Evolutionary conservation across 805 yeast genomes (phyloP).

Genomic region (Wickerhamomyces rabaulensis): DNA sequence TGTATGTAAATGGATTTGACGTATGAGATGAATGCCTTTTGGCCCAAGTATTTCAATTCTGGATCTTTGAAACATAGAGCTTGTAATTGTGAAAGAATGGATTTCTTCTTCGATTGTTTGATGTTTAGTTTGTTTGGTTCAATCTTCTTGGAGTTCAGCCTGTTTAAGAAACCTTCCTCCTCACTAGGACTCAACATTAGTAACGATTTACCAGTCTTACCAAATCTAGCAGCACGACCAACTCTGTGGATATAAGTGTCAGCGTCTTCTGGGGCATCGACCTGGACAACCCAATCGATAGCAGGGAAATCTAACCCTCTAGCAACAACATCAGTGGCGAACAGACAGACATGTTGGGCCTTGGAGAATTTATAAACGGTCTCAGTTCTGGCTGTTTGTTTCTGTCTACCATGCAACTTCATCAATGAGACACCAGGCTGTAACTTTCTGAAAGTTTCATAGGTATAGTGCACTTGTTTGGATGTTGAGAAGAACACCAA

Average conservation of each 20-base stretch:
- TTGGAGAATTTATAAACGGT: slow-evolving; percentile 53
- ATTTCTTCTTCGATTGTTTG: slow-evolving; percentile 62
- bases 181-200: slow-evolving; percentile 82
- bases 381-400: slow-evolving; percentile 71
- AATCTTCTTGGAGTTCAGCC: slow-evolving; percentile 57
- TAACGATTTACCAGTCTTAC: slow-evolving; percentile 78
- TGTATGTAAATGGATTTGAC: slow-evolving; percentile 80
- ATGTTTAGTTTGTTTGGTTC: slow-evolving; percentile 70
- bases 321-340: slow-evolving; percentile 97
- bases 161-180: slow-evolving; percentile 66
- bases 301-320: slow-evolving; percentile 96
- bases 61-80: slow-evolving; percentile 89
- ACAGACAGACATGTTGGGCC: slow-evolving; percentile 59
- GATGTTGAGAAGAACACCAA: slow-evolving; percentile 68
- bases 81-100: slow-evolving; percentile 80
- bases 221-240: slow-evolving; percentile 95
- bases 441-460: slow-evolving; percentile 23
- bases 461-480: slow-evolving; percentile 41
- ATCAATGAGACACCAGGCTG: slow-evolving; percentile 49
- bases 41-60: slow-evolving; percentile 87
- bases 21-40: slow-evolving; percentile 92
- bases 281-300: slow-evolving; percentile 85
- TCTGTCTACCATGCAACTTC: slow-evolving; percentile 79
- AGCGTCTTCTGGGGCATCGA: slow-evolving; percentile 93
- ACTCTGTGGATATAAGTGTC: slow-evolving; percentile 90